Percentiles rank a stretch among this genome's conserved stretches.
Conservation (phyloP, 2,329 filamentous ascomycete genomes). For the Esteya vermicola region DNA sequence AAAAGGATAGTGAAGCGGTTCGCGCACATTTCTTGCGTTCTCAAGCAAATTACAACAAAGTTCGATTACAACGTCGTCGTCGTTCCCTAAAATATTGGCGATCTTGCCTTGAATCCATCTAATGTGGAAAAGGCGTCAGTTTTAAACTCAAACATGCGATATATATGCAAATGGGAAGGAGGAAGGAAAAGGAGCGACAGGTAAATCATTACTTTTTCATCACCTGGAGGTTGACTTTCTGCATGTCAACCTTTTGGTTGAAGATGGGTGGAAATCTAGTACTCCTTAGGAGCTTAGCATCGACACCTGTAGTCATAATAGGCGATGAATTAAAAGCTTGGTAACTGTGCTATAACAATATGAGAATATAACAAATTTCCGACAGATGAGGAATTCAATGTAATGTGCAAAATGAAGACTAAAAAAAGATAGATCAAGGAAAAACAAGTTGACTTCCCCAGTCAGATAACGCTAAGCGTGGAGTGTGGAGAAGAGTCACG, state of each 20-base stretch:
- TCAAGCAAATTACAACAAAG: constrained; percentile 61
- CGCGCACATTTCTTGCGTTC: constrained; percentile 58
- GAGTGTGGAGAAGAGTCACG: no score
- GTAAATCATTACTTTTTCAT: constrained; percentile 85
- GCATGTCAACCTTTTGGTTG: constrained; percentile 90
- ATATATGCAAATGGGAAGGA: not conserved
- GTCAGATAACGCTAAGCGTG: no score
- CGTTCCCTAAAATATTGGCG: constrained; percentile 72
- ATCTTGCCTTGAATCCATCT: constrained; percentile 93
- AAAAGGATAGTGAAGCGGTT: not conserved
- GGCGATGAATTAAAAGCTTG: not conserved
- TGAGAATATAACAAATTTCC: not conserved
- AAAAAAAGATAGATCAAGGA: no score
- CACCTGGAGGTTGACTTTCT: constrained; percentile 90
- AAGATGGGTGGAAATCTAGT: constrained; percentile 94
- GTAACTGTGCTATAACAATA: not conserved
- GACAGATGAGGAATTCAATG: not conserved
- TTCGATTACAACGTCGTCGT: constrained; percentile 93
- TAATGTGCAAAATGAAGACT: no score
- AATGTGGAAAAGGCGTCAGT: constrained; percentile 2
- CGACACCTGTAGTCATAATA: constrained; percentile 67
- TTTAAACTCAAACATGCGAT: no score
- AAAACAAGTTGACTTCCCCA: no score
- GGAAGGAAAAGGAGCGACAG: not conserved
- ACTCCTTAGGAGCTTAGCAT: constrained; percentile 76